Conservation (phyloP, 106 monocot genomes). For the Dendrobium officinale region DNA sequence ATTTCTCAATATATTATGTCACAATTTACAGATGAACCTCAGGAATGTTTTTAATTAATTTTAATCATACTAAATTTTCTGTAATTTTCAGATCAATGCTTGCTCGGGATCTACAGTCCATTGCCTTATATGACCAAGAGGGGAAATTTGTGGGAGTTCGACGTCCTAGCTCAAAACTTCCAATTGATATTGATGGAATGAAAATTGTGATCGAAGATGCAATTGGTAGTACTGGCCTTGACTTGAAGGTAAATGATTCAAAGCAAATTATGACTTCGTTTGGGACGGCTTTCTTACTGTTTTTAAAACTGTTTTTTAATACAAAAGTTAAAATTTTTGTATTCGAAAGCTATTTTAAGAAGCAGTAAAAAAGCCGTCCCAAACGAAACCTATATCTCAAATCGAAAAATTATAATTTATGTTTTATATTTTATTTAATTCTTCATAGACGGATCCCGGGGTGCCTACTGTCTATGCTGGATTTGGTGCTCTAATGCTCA, state of each 20-base stretch:
- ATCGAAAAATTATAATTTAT: neutral
- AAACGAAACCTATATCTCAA: neutral
- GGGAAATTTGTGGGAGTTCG: slow-evolving; percentile 94
- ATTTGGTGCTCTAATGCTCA: slow-evolving; percentile 97
- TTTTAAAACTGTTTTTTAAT: no score
- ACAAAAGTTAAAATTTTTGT: no score
- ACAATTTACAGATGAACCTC: no score
- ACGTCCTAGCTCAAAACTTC: slow-evolving; percentile 76
- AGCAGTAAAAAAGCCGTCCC: no score
- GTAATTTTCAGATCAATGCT: slow-evolving; percentile 78
- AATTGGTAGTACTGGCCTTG: slow-evolving; percentile 93
- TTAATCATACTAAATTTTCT: neutral
- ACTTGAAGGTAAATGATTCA: slow-evolving; percentile 56
- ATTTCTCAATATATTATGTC: neutral
- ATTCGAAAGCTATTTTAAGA: no score
- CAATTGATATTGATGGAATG: slow-evolving; percentile 81
- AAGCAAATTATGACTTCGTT: neutral
- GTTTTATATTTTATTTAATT: neutral
- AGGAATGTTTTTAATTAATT: no score
- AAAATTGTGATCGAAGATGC: slow-evolving; percentile 91
- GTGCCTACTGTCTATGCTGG: slow-evolving; percentile 93
- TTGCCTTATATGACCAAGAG: slow-evolving; percentile 80
- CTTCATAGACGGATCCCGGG: slow-evolving; percentile 75
- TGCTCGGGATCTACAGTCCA: slow-evolving; percentile 87
- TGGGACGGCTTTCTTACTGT: no score